phyloP scores from a whole-genome alignment of 2,329 filamentous ascomycete species.

The Exophiala spinifera region DNA sequence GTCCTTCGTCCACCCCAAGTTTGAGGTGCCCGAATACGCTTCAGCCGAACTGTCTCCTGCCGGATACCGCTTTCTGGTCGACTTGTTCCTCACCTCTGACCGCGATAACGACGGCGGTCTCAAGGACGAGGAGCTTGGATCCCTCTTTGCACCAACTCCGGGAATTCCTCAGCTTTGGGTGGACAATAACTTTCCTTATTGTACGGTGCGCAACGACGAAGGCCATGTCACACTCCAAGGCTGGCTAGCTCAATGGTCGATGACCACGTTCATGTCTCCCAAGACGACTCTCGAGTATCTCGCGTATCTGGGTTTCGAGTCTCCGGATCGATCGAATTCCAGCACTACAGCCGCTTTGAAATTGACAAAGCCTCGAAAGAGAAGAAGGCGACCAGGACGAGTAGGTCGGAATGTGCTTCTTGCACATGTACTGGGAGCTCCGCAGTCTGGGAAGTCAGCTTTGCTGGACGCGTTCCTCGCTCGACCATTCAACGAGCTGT shows the following conservation, averaged over 20 bases:
- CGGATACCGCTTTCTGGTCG: conserved; percentile 96
- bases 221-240: conserved; percentile 94
- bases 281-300: conserved; percentile 95
- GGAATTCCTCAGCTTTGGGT: conserved; percentile 83
- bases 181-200: conserved; percentile 85
- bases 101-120: conserved; percentile 96
- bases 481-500: conserved; percentile 76
- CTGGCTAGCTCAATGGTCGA: conserved; percentile 98
- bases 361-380: conserved; percentile 86
- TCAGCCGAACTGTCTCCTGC: conserved; percentile 92
- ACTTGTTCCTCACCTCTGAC: conserved; percentile 90
- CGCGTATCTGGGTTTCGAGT: conserved; percentile 92
- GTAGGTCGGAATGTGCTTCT: conserved; percentile 93
- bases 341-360: conserved; percentile 82
- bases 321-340: conserved; percentile 66
- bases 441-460: conserved; percentile 85
- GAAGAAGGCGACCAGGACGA: conserved; percentile 73
- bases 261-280: conserved; percentile 96
- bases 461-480: conserved; percentile 89
- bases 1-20: conserved; percentile 85
- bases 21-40: conserved; percentile 87
- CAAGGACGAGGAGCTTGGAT: conserved; percentile 77
- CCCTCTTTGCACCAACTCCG: conserved; percentile 88
- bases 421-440: conserved; percentile 84
- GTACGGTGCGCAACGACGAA: conserved; percentile 90